These are phyloP conservation scores for Akanthomyces lecanii DNA, from an alignment of 2,329 filamentous ascomycete species.

Conservation along the genomic window DNA sequence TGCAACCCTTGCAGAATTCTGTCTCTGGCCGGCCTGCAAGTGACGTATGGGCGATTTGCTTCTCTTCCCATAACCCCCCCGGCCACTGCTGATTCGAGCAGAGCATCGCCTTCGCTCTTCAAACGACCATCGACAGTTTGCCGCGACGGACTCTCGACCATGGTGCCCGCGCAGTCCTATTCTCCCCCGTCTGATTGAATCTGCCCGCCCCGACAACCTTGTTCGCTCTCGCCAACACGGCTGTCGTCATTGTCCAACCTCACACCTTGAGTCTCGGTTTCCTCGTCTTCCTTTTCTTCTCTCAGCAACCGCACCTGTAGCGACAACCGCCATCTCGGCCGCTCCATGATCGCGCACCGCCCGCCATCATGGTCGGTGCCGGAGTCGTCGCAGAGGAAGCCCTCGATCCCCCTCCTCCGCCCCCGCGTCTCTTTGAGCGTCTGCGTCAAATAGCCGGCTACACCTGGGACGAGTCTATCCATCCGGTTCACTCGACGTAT, in stretches of 20 bases:
- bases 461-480: slow-evolving; percentile 65
- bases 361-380: slow-evolving; percentile 47
- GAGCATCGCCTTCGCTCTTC: background rate
- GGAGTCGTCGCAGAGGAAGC: slow-evolving; percentile 48
- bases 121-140: background rate
- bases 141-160: background rate
- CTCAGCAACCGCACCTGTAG: background rate
- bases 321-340: background rate
- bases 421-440: slow-evolving; percentile 65
- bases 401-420: slow-evolving; percentile 61
- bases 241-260: background rate
- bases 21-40: background rate
- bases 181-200: slow-evolving; percentile 12
- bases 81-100: background rate
- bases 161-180: slow-evolving; percentile 9
- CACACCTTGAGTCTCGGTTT: background rate
- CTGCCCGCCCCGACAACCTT: background rate
- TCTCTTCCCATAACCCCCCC: background rate
- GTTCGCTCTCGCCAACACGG: background rate
- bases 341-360: slow-evolving; percentile 15
- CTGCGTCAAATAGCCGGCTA: slow-evolving; percentile 70
- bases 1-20: background rate
- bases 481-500: slow-evolving; percentile 65
- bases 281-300: background rate
- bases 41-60: slow-evolving; percentile 10